Base-by-base conservation (phyloP, 2,329 filamentous ascomycete species). In the Gaeumannomyces sp. region DNA sequence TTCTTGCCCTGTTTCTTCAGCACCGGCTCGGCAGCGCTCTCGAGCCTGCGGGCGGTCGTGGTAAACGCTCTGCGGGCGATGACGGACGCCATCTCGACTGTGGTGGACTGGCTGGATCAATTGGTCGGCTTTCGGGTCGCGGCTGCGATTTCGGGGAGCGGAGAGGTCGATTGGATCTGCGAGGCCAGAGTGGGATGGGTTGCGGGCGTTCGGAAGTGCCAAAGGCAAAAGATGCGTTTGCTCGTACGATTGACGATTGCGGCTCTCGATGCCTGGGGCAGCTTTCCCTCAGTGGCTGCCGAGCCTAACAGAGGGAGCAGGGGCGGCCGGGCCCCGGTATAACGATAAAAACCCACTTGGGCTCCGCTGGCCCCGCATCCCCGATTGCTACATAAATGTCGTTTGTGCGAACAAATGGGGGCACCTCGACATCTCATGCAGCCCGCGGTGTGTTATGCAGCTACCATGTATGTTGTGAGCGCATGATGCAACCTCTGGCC, bases 1-100 rank as follows among this genome's bases (percentile, higher is more conserved):
- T 80, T 81, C 82, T 84, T 86, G 73, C 80, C 79, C 77, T 86
- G 83, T 74, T 80, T 77, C 79, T 84, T 83, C 69, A 86, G 82
- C 72, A 77, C 76, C 67, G 77, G 70, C 73, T 82, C 77, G 62
- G 77, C 71, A 66, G 80, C 75, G 66, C 68, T 65, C 70, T 78
- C 74, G 69, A 85, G 71, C 66, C 83, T 83, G 72, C 84, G 84
- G 68, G 76, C 73, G 65, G 81, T 78, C 72, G 83, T 85, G 72
- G 80, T 78, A 72, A 87, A 83, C 67, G 84, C 79, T 69, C 85
- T 79, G 71, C 83, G 83, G 70, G 84, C 78, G 72, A 85, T 76
- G 71, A 82, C 74, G 71, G 85, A 85, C 67, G 84, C 81, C 84
- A 87, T 87, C 14, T 62, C 45, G 28, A 31, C 28, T 14, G 28